Evolutionary conservation across 495 filamentous ascomycete genomes (phyloP), one percentile per base, ranked within the genome.

Genomic region (Staphylotrichum tortipilum): DNA sequence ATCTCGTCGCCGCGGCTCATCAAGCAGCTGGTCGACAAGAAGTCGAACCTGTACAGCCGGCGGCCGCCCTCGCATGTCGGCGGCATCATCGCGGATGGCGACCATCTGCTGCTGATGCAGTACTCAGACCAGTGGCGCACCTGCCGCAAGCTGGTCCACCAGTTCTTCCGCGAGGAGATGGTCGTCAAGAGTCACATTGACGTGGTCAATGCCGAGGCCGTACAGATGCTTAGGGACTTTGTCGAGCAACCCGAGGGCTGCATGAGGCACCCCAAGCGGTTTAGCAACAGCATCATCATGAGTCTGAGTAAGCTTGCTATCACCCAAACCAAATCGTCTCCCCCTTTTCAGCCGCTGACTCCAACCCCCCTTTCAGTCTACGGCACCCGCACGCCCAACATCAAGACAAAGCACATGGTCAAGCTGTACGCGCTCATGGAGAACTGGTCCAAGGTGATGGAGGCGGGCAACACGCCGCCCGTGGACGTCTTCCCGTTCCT

Each of bases 11-110:
- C 39, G n/a, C 39, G 39, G 6, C 39, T 42, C 14, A 28, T 42
- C 23, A 28, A 17, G 39, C 39, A 42, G 39, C 39, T 42, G n/a
- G 39, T 42, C 14, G 39, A 42, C 39, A 42, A 42, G 39, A 42
- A 42, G 39, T 42, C 39, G 23, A 42, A 42, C 15, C 39, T 42
- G 1, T 42, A 42, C 39, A 42, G 39, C 39, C 14, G 39, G 12
- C 39, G 39, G 0, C 39, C 39, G 4, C 12, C 39, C 4, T 42
- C 39, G 14, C 24, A 28, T n/a, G 39, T 42, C n/a, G 39, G 39
- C 39, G 24, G n/a, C 23, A 28, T 42, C 39, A 42, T 42, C 39
- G 14, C 23, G 23, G 15, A 19, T n/a, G 39, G 39, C 23, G 39
- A 42, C 39, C 39, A 42, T 11, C 23, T 29, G 6, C 23, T 42